Base-by-base conservation (phyloP, 2,329 filamentous ascomycete species). In the Tolypocladium pustulatum region DNA sequence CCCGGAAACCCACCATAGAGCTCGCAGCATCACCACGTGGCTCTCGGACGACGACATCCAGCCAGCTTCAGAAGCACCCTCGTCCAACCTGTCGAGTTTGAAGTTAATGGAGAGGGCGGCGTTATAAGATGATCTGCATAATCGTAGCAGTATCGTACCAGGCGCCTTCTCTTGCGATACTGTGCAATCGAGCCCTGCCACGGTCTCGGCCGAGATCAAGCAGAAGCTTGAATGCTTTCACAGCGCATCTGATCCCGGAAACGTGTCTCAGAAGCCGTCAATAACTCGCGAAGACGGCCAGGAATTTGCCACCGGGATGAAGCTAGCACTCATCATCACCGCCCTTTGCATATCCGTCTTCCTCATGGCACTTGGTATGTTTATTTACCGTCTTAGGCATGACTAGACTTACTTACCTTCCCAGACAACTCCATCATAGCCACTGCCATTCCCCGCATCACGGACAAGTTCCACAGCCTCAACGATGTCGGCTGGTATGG, bases 401-500 rank as follows among this genome's bases (percentile, higher is more conserved):
- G 9, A 22, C 20, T 9, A 9, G 4, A 13, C 41, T 43, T n/a
- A 43, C 13, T 3, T 0, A 5, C 6, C 7, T n/a, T 15, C 0
- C 13, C 6, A 73, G 41, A 43, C 59, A 72, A 72, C 58, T 71
- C 70, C 22, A 76, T 77, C 59, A 74, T 77, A 55, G 73, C 75
- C 10, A 76, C 75, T 1, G 75, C 75, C 3, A 76, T 78, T 57
- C 75, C 75, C 4, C 71, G 70, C 36, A 77, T 77, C 60, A 77
- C 75, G 0, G 68, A 73, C 59, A 68, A 74, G 17, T 76, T 77
- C 65, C 67, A 74, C 30, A 73, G 75, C 54, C 67, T 80, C 8
- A 68, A 73, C 9, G 77, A 81, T 58, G 73, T 81, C 13, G 76
- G 76, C 54, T 81, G 79, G 78, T 81, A 81, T 60, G 78, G 75